phyloP scores from a whole-genome alignment of 345 rosid species.

The Erodium maritimum region DNA sequence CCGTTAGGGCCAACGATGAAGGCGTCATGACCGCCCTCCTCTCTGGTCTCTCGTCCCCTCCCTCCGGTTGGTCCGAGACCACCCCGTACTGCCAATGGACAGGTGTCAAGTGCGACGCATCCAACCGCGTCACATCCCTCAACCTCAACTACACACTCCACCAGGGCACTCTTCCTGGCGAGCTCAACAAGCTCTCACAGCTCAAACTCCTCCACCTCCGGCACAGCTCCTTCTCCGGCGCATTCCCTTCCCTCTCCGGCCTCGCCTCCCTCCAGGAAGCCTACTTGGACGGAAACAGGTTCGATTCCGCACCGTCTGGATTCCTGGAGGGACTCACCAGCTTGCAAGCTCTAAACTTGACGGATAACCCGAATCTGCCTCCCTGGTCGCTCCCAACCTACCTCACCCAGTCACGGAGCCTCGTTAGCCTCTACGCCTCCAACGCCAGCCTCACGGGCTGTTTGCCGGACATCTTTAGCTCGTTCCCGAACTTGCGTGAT shows the following conservation, averaged over 20 bases:
- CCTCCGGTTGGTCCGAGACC: constrained; percentile 46
- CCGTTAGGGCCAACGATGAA: constrained; percentile 37
- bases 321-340: constrained; percentile 52
- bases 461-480: constrained; percentile 48
- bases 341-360: constrained; percentile 33
- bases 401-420: constrained; percentile 26
- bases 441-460: constrained; percentile 27
- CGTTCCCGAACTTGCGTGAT: constrained; percentile 30
- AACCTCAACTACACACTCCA: constrained; percentile 22
- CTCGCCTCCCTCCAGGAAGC: constrained; percentile 34
- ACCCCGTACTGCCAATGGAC: constrained; percentile 39
- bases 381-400: constrained; percentile 58
- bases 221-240: constrained; percentile 39
- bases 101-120: constrained; percentile 38
- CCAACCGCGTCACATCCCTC: constrained; percentile 35
- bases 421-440: constrained; percentile 32
- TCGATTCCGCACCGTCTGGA: constrained; percentile 37
- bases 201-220: constrained; percentile 38
- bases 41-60: constrained; percentile 29
- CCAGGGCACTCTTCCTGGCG: constrained; percentile 35
- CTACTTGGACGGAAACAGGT: constrained; percentile 35
- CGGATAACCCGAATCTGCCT: constrained; percentile 17
- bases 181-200: constrained; percentile 41
- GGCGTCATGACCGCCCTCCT: constrained; percentile 34
- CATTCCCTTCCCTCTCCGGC: constrained; percentile 48